phyloP scores from a whole-genome alignment of 257 asterid genomes.

The Leptodermis oblonga region DNA sequence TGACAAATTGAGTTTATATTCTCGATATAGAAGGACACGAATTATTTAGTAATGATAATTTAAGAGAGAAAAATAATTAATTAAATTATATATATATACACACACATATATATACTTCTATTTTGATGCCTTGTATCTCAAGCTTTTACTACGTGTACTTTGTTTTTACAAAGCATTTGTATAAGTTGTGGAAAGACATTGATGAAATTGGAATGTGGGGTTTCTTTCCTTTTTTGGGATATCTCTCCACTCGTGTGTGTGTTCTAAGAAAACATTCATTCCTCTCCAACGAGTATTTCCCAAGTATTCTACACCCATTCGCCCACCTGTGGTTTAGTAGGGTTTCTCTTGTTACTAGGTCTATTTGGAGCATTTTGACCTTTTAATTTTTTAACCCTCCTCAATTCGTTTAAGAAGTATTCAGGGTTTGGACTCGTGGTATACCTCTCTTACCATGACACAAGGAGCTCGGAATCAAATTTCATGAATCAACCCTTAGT shows the following conservation, averaged over 20 bases:
- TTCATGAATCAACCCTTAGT: too few relatives aligned
- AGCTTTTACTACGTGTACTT: background rate
- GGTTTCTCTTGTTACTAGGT: background rate
- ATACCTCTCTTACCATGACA: too few relatives aligned
- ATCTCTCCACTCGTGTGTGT: conserved; percentile 16
- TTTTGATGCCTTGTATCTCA: background rate
- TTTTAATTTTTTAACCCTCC: background rate
- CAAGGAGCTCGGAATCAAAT: too few relatives aligned
- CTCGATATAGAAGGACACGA: too few relatives aligned
- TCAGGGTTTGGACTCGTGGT: too few relatives aligned
- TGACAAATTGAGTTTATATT: too few relatives aligned
- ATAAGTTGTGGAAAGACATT: background rate
- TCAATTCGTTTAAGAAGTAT: background rate
- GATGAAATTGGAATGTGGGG: background rate
- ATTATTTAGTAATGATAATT: too few relatives aligned
- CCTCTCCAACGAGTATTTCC: conserved; percentile 16
- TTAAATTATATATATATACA: too few relatives aligned
- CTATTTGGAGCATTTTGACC: background rate
- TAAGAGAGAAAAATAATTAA: too few relatives aligned
- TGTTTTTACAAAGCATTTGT: too few relatives aligned
- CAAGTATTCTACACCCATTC: conserved; percentile 23
- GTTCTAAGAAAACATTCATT: conserved; percentile 29
- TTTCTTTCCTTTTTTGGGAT: conserved; percentile 11
- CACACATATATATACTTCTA: too few relatives aligned
- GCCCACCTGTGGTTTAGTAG: conserved; percentile 15